Evolutionary conservation across 1,284 basidiomycete species (phyloP).

Genomic region (Trametes pubescens): DNA sequence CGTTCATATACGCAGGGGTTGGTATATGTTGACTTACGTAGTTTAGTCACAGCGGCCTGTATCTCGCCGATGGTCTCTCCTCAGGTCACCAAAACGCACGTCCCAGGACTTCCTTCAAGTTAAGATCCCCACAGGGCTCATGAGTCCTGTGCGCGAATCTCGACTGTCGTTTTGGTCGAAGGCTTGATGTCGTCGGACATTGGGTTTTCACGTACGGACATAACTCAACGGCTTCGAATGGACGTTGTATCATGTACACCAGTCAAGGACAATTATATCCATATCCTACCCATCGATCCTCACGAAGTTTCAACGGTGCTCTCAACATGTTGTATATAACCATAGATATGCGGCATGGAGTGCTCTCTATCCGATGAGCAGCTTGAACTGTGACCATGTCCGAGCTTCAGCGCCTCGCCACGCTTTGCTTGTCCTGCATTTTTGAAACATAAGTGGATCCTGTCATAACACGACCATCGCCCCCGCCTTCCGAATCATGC

Average conservation of each 20-base stretch:
- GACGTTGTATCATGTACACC: not conserved
- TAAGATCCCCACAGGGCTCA: constrained; percentile 30
- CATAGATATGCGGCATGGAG: too few relatives aligned
- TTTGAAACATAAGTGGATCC: too few relatives aligned
- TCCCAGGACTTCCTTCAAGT: constrained; percentile 31
- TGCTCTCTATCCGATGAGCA: too few relatives aligned
- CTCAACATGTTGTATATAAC: too few relatives aligned
- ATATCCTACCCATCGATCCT: too few relatives aligned
- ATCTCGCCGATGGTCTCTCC: constrained; percentile 17
- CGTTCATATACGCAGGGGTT: not conserved
- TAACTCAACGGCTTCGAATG: not conserved
- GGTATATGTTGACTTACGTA: not conserved
- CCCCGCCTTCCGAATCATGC: too few relatives aligned
- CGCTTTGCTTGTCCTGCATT: too few relatives aligned
- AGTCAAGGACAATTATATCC: not conserved
- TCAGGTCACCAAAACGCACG: constrained; percentile 13
- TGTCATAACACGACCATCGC: too few relatives aligned
- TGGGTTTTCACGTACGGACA: not conserved
- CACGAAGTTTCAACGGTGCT: too few relatives aligned
- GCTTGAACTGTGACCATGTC: too few relatives aligned
- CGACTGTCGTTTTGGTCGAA: constrained; percentile 30
- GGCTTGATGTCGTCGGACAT: constrained; percentile 10
- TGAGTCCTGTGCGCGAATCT: constrained; percentile 28
- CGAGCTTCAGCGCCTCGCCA: too few relatives aligned
- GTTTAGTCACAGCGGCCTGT: not conserved